These are phyloP conservation scores for Monosporascus sp. DNA, from an alignment of 2,329 filamentous ascomycete species.

Conservation along the genomic window DNA sequence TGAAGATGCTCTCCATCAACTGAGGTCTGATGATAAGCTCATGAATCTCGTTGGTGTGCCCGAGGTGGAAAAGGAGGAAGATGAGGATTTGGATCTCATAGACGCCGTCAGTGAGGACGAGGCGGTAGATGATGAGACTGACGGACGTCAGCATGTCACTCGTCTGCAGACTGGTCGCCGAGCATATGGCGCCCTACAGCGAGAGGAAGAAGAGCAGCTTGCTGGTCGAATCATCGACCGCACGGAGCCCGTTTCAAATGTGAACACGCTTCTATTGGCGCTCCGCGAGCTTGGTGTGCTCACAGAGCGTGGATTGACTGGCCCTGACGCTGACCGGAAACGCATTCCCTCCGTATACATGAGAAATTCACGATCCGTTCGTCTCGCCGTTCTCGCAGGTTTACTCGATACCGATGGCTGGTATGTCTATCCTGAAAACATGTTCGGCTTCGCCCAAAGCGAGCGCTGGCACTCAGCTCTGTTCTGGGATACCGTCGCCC, in stretches of 20 bases:
- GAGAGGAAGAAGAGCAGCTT: slow-evolving; percentile 2
- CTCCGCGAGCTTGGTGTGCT: slow-evolving; percentile 1
- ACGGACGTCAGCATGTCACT: slow-evolving; percentile 1
- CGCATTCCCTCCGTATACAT: slow-evolving; percentile 3
- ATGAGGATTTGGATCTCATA: background rate
- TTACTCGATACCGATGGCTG: slow-evolving; percentile 4
- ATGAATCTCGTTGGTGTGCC: background rate
- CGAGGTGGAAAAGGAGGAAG: background rate
- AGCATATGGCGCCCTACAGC: slow-evolving; percentile 1
- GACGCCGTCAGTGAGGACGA: slow-evolving; percentile 1
- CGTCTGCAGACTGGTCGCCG: background rate
- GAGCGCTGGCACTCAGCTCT: background rate
- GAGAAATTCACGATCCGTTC: slow-evolving; percentile 5
- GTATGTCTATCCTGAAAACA: slow-evolving; percentile 3
- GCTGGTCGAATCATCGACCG: background rate
- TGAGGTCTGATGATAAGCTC: background rate
- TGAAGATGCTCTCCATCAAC: background rate
- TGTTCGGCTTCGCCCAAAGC: slow-evolving; percentile 1
- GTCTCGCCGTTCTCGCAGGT: slow-evolving; percentile 4
- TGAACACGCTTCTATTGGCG: background rate
- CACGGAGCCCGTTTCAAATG: background rate
- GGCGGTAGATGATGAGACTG: background rate
- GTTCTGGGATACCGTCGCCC: slow-evolving; percentile 6
- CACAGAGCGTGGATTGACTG: background rate
- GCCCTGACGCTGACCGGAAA: background rate